Conservation (phyloP, 495 filamentous ascomycete species). For the Letharia lupina region DNA sequence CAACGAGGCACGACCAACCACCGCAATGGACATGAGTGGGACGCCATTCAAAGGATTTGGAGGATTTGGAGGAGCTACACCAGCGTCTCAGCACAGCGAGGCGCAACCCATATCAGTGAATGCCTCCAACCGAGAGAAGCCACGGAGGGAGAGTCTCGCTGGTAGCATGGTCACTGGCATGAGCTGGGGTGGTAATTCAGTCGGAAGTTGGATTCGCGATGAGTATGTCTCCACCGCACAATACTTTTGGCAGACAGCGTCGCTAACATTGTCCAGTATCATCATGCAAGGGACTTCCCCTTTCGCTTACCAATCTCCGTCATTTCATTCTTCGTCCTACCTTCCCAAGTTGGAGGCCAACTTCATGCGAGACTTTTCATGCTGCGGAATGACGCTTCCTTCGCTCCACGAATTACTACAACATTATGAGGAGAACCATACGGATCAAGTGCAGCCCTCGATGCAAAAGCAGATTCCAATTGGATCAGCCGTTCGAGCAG, state of each 20-base stretch:
- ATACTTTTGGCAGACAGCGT: slow-evolving; percentile 9
- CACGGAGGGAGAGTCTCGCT: slow-evolving; percentile 73
- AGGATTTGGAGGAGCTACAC: slow-evolving; percentile 29
- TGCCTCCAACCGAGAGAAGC: slow-evolving; percentile 63
- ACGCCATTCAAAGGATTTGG: slow-evolving; percentile 14
- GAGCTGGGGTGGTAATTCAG: slow-evolving; percentile 96
- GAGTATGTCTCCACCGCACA: slow-evolving; percentile 65
- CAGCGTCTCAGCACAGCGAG: slow-evolving; percentile 50
- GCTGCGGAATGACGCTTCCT: slow-evolving; percentile 78
- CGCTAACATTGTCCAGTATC: slow-evolving; percentile 54
- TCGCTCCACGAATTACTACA: slow-evolving; percentile 90
- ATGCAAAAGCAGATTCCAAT: slow-evolving; percentile 47
- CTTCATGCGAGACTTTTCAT: slow-evolving; percentile 93
- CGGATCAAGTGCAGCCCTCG: slow-evolving; percentile 47
- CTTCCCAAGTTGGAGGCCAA: slow-evolving; percentile 94
- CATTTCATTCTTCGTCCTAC: slow-evolving; percentile 95
- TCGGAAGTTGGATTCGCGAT: slow-evolving; percentile 94
- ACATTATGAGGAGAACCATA: slow-evolving; percentile 93
- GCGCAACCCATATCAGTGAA: slow-evolving; percentile 81
- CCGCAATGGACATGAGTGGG: slow-evolving; percentile 24
- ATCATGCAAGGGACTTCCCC: slow-evolving; percentile 96
- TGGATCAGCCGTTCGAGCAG: slow-evolving; percentile 39
- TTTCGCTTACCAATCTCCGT: slow-evolving; percentile 81
- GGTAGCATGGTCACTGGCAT: slow-evolving; percentile 86
- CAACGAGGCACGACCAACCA: slow-evolving; percentile 28